Conservation (phyloP, 768 basidiomycete species). For the Lactarius quietus region DNA sequence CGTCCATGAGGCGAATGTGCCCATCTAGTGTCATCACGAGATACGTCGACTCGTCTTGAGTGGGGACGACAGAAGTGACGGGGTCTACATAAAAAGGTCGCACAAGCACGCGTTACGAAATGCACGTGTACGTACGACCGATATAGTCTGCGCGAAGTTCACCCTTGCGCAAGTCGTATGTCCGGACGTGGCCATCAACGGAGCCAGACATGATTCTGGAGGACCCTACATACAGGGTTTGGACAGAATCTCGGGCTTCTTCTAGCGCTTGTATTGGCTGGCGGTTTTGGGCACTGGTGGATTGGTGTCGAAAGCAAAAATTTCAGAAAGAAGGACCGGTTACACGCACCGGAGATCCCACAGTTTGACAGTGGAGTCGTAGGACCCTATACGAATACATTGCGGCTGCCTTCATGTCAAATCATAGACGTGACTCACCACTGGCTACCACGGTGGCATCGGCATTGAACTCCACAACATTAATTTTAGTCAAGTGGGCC, state of each 20-base stretch:
- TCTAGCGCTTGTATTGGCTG: slow-evolving; percentile 87
- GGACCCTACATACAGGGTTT: slow-evolving; percentile 64
- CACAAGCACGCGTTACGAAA: not conserved
- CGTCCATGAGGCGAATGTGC: slow-evolving; percentile 83
- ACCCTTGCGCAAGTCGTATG: slow-evolving; percentile 94
- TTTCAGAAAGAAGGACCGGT: not conserved
- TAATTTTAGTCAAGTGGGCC: slow-evolving; percentile 89
- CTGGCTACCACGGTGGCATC: slow-evolving; percentile 86
- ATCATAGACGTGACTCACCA: slow-evolving; percentile 48
- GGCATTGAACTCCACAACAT: slow-evolving; percentile 84
- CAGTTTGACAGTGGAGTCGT: slow-evolving; percentile 83
- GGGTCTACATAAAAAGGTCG: slow-evolving; percentile 54
- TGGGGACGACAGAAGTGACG: slow-evolving; percentile 77
- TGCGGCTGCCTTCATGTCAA: slow-evolving; percentile 1
- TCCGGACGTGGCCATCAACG: slow-evolving; percentile 88
- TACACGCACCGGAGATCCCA: slow-evolving; percentile 82
- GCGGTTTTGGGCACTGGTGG: slow-evolving; percentile 63
- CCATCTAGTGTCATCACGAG: slow-evolving; percentile 84
- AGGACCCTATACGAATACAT: slow-evolving; percentile 60
- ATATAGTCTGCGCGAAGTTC: slow-evolving; percentile 86
- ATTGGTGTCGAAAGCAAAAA: slow-evolving; percentile 4
- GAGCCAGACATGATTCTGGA: slow-evolving; percentile 76
- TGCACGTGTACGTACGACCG: slow-evolving; percentile 59
- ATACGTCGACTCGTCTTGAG: slow-evolving; percentile 74
- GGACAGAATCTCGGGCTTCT: slow-evolving; percentile 85